Percentiles rank a stretch among this genome's conserved stretches.
Conservation (phyloP, 2,329 filamentous ascomycete species). For the Colletotrichum cuscutae region DNA sequence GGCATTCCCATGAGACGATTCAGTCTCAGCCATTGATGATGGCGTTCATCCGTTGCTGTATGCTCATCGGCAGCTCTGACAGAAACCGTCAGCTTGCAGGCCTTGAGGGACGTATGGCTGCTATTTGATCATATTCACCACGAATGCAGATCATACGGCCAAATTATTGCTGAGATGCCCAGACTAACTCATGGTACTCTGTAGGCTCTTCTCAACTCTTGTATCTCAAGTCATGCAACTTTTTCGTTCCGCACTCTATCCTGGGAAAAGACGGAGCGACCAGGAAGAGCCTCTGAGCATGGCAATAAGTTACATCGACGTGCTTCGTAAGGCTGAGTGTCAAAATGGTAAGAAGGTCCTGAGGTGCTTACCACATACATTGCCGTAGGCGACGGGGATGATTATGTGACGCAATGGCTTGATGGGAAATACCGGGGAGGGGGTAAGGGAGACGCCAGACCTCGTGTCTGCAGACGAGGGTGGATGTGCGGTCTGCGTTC, state of each 20-base stretch:
- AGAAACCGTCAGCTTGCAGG: neutral
- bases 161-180: neutral
- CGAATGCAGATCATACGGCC: neutral
- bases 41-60: neutral
- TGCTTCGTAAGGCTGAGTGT: constrained; percentile 25
- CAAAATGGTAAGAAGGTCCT: neutral
- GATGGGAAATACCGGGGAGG: constrained; percentile 13
- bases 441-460: constrained; percentile 1
- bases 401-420: constrained; percentile 30
- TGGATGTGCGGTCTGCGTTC: constrained; percentile 9
- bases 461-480: constrained; percentile 24
- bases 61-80: constrained; percentile 16
- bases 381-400: neutral
- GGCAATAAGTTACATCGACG: neutral
- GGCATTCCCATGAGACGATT: constrained; percentile 4
- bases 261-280: neutral
- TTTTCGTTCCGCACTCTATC: neutral
- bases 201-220: neutral
- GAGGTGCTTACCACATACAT: constrained; percentile 25
- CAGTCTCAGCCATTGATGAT: constrained; percentile 6
- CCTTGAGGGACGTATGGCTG: neutral
- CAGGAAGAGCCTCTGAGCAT: neutral
- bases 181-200: neutral
- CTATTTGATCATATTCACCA: neutral
- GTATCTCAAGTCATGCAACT: neutral